Evolutionary conservation across 306 rosid species (phyloP).

Genomic region (Malus fusca): DNA sequence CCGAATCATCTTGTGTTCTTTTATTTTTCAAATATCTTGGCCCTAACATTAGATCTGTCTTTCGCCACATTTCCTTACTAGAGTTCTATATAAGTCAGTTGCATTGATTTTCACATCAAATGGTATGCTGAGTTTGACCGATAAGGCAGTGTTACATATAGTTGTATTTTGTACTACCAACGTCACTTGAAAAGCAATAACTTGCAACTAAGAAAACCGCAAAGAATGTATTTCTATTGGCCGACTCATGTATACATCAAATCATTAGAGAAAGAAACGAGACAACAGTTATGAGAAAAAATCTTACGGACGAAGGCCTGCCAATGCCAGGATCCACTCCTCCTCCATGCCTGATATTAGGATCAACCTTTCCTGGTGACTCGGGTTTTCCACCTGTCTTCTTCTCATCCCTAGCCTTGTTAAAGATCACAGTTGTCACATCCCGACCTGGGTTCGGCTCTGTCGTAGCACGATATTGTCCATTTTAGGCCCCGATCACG

Average conservation of each 20-base stretch:
- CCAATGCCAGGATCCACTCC: conserved; percentile 37
- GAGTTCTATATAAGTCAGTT: neutral
- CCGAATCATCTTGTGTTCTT: too few species aligned
- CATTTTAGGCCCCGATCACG: too few species aligned
- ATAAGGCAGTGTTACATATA: neutral
- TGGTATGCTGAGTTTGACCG: neutral
- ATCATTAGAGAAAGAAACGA: neutral
- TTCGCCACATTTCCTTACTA: too few species aligned
- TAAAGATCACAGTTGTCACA: too few species aligned
- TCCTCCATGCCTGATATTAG: too few species aligned
- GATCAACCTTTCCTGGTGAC: too few species aligned
- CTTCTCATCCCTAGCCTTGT: too few species aligned
- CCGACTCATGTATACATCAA: neutral
- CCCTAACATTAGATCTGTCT: too few species aligned
- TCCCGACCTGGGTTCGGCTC: too few species aligned
- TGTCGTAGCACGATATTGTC: too few species aligned
- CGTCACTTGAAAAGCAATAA: conserved; percentile 14
- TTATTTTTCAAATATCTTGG: too few species aligned
- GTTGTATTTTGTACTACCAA: neutral
- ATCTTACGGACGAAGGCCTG: conserved; percentile 72
- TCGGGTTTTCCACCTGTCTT: too few species aligned
- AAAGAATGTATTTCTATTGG: conserved; percentile 10
- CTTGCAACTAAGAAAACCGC: neutral
- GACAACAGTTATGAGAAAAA: conserved; percentile 1
- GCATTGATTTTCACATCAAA: conserved; percentile 7